These are phyloP conservation scores for Aspergillus proliferans DNA, from an alignment of 2,329 filamentous ascomycete genomes.

Conservation along the genomic window DNA sequence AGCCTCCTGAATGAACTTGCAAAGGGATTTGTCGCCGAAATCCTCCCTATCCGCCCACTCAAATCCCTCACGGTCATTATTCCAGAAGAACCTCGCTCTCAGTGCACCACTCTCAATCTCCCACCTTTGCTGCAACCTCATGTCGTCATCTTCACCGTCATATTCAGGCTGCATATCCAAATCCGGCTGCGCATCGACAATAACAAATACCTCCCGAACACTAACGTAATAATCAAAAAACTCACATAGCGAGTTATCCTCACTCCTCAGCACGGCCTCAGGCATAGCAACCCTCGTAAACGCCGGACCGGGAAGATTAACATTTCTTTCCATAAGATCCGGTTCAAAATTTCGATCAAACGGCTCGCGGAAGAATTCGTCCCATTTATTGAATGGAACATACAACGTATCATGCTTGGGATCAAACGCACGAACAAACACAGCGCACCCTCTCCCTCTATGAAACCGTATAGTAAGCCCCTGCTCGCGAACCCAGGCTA, in stretches of 20 bases:
- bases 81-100: neutral
- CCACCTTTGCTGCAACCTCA: neutral
- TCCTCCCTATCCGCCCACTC: neutral
- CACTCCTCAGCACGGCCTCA: neutral
- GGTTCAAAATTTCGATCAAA: neutral
- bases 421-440: neutral
- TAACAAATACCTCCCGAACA: neutral
- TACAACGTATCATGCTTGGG: neutral
- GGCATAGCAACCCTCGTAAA: neutral
- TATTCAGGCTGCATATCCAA: neutral
- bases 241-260: neutral
- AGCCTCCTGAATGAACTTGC: neutral
- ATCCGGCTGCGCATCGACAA: neutral
- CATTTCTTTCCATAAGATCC: neutral
- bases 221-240: neutral
- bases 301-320: neutral
- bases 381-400: neutral
- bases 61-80: neutral
- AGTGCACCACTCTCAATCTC: neutral
- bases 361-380: neutral
- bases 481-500: constrained; percentile 11
- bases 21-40: neutral
- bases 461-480: constrained; percentile 1
- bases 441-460: neutral
- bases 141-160: neutral